Evolutionary conservation across 495 filamentous ascomycete genomes (phyloP), one percentile per base, ranked within the genome.

Genomic region (Cercophora sp.): DNA sequence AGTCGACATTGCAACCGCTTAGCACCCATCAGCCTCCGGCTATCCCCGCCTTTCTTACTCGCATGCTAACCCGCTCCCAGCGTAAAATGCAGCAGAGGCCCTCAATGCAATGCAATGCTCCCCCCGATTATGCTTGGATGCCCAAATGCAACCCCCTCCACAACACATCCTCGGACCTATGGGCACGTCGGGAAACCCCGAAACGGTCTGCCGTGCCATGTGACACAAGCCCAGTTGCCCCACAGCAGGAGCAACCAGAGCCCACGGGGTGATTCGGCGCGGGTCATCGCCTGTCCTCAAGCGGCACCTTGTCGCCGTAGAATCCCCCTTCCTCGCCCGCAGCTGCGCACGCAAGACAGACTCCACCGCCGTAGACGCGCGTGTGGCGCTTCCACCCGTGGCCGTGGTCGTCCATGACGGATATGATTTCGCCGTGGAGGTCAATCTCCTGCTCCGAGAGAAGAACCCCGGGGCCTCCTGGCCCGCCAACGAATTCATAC

Each of bases 301-400:
- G 62, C 36, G 71, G 73, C 11, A 78, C 75, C 43, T 68, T 73
- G 22, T 76, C 70, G 11, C 75, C 75, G 54, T 78, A 78, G 55
- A 73, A 75, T 5, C 75, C 75, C 4, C 74, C 74, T 22, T 68
- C 54, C 13, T 58, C 56, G 13, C 63, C 68, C 13, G 58, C 63
- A 9, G 71, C 62, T 8, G 61, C 67, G 45, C 75, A 78, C 8
- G 73, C 72, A n/a, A 78, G 61, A 52, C 75, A 77, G 4, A 68
- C 63, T 2, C 74, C 75, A 31, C 75, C 75, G 32, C 75, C 73
- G 43, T 78, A 77, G 20, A 78, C 75, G 5, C 74, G 66, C 8
- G 74, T 78, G 49, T 78, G 75, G 23, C 74, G 67, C 55, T 69
- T 72, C 74, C 74, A 78, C 11, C 66, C 70, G 26, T 71, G 66